A percentile compares a stretch with the other conserved stretches of the same genome.
Conservation (phyloP, 2,329 filamentous ascomycete species). For the Uncinocarpus reesii region DNA sequence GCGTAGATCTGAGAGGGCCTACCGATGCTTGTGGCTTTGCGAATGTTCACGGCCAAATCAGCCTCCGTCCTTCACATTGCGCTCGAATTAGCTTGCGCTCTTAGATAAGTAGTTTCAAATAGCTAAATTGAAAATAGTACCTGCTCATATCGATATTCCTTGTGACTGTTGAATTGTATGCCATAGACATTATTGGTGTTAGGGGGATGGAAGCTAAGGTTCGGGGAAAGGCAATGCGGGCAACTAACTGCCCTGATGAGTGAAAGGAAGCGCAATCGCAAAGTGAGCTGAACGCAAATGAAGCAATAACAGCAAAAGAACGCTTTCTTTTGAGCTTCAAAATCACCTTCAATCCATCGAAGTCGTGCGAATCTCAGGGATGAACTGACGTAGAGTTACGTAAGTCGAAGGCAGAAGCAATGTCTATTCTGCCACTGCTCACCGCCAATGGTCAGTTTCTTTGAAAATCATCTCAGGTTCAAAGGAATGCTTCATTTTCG, state of each 20-base stretch:
- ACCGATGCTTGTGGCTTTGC: conserved; percentile 56
- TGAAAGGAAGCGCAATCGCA: background rate
- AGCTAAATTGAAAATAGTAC: too few relatives aligned
- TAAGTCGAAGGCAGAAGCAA: conserved; percentile 5
- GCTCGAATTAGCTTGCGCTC: conserved; percentile 10
- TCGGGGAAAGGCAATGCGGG: background rate
- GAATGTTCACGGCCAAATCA: conserved; percentile 56
- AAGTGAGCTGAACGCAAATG: background rate
- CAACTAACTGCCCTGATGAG: background rate
- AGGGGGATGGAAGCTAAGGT: background rate
- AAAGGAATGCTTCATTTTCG: too few relatives aligned
- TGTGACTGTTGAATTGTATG: conserved; percentile 20
- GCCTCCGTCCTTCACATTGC: conserved; percentile 43
- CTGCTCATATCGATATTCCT: conserved; percentile 54
- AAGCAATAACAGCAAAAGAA: background rate
- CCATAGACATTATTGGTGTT: conserved; percentile 14
- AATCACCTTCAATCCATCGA: background rate
- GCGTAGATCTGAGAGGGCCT: conserved; percentile 19
- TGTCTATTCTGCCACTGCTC: conserved; percentile 1
- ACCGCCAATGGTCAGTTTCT: background rate
- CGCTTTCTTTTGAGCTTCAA: background rate
- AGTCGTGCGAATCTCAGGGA: background rate
- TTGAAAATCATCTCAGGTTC: too few relatives aligned
- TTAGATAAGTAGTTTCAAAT: background rate
- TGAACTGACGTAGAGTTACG: conserved; percentile 9